Percentiles rank a stretch among this genome's conserved stretches.
phyloP scores from a whole-genome alignment of 2,329 filamentous ascomycete species.

The Lachnellula hyalina region DNA sequence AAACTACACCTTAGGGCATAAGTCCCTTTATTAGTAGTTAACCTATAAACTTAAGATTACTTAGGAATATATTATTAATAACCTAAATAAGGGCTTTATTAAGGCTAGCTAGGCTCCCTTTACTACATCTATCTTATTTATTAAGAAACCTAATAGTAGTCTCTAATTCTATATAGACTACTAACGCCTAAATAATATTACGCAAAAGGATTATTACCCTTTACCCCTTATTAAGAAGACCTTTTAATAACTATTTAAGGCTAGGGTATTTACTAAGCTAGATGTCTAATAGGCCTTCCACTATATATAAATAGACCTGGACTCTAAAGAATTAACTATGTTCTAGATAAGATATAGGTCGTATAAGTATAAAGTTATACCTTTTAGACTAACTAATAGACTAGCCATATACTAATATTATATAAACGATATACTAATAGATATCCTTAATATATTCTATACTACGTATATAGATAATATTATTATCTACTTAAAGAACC shows the following conservation, averaged over 20 bases:
- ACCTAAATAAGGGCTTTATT: neutral
- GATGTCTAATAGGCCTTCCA: no score
- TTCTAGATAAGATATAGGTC: no score
- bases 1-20: neutral
- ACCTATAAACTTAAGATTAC: neutral
- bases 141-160: constrained; percentile 1
- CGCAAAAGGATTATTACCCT: no score
- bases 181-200: no score
- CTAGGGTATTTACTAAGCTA: no score
- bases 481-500: constrained; percentile 1
- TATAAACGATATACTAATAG: constrained; percentile 5
- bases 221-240: no score
- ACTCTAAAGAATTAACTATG: no score
- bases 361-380: no score
- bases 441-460: constrained; percentile 1
- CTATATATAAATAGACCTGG: no score
- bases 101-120: neutral
- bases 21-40: neutral
- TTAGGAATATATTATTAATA: constrained; percentile 1
- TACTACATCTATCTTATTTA: neutral
- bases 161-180: no score
- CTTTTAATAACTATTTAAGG: no score
- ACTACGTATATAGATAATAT: constrained; percentile 3
- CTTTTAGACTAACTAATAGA: neutral
- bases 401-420: neutral